A percentile compares a stretch with the other conserved stretches of the same genome.
phyloP scores from a whole-genome alignment of 495 filamentous ascomycete species.

The Neurospora hispaniola region DNA sequence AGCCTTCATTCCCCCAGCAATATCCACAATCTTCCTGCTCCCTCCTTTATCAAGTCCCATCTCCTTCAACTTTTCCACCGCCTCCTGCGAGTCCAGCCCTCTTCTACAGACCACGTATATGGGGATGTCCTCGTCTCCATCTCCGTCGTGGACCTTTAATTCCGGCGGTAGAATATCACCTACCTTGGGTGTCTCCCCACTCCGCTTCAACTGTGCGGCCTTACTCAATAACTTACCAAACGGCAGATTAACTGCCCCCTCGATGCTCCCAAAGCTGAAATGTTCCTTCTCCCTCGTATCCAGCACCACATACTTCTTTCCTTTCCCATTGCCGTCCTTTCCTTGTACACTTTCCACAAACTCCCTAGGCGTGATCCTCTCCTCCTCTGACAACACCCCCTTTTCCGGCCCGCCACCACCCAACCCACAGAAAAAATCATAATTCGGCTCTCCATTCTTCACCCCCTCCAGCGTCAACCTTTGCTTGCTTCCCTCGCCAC shows the following conservation, averaged over 20 bases:
- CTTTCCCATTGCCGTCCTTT: background rate
- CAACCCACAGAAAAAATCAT: slow-evolving; percentile 67
- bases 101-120: slow-evolving; percentile 76
- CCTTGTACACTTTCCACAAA: slow-evolving; percentile 29
- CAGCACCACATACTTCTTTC: slow-evolving; percentile 45
- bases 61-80: slow-evolving; percentile 59
- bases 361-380: slow-evolving; percentile 51
- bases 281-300: slow-evolving; percentile 80
- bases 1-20: slow-evolving; percentile 69
- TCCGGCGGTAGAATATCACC: slow-evolving; percentile 2
- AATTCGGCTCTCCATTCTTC: slow-evolving; percentile 55
- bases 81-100: slow-evolving; percentile 84
- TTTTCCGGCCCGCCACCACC: slow-evolving; percentile 64
- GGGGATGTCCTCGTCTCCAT: slow-evolving; percentile 17
- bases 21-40: slow-evolving; percentile 57
- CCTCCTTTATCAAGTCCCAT: slow-evolving; percentile 47
- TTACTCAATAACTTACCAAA: slow-evolving; percentile 46
- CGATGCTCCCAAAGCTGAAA: slow-evolving; percentile 67
- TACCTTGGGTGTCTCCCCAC: slow-evolving; percentile 4
- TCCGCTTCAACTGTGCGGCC: slow-evolving; percentile 13
- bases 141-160: background rate
- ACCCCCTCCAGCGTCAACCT: slow-evolving; percentile 54
- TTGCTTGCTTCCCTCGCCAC: slow-evolving; percentile 42
- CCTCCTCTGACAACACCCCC: slow-evolving; percentile 66
- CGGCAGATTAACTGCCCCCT: slow-evolving; percentile 68